Evolutionary conservation across 2,329 filamentous ascomycete genomes (phyloP), one percentile per base, ranked within the genome.

Genomic region (Arthrocladium fulminans): DNA sequence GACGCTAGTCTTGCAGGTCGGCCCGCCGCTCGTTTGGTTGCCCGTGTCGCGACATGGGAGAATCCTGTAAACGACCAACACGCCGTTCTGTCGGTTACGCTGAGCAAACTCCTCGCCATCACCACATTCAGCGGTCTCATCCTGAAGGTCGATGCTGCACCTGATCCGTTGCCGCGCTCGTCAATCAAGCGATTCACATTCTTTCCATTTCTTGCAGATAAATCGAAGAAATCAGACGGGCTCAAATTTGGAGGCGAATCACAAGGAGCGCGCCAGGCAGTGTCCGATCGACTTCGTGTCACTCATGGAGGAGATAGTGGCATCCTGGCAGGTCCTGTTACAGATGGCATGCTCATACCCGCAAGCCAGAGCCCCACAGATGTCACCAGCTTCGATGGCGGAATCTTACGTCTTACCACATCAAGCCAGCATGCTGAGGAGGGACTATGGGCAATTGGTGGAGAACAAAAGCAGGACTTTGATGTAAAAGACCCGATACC

Each of bases 231-330:
- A 32, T 76, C 73, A 29, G 75, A 83, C 39, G 84, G 83, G 0
- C 73, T 96, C 19, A 88, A 81, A 58, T 94, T 97, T 61, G 90
- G 90, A 3, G 87, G 88, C 12, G 88, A 95, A 58, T 86, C 87
- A 0, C 86, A 87, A 58, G 78, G 84, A 4, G 86, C 92, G 57
- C 82, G 83, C 45, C 87, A 94, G 60, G 87, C 88, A 7, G 52
- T 71, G 56, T 80, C 81, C 2, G 72, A 79, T 12, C 83, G 84
- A 60, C 79, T 79, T 37, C 81, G 95, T 52, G 79, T 80, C 53
- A 76, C 81, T 9, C 63, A 71, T 24, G 75, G 72, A 30, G 71
- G 69, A 0, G 76, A 77, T 19, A 67, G 72, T 37, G 80, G 84
- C 1, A 65, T 97, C 15, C 70, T 97, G 1, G 79, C 85, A 48